These are phyloP conservation scores for Mucor plumbeus DNA, from an alignment of 371 early-diverging fungal species.

Conservation along the genomic window DNA sequence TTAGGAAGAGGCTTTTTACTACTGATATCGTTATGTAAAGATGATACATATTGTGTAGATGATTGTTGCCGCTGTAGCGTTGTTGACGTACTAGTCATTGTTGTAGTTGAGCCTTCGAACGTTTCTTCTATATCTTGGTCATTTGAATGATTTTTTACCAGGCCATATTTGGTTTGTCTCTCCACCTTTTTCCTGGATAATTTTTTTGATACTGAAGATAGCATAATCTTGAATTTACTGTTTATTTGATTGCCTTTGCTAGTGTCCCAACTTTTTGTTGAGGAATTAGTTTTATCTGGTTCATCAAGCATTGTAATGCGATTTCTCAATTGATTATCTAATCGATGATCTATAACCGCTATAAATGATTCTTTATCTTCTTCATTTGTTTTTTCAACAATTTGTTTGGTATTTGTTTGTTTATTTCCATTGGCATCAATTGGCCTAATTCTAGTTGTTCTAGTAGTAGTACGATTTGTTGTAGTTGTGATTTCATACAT, in stretches of 20 bases:
- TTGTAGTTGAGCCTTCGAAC: constrained; percentile 27
- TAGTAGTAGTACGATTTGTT: constrained; percentile 37
- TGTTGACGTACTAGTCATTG: constrained; percentile 38
- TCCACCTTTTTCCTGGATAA: constrained; percentile 50
- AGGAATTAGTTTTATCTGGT: neutral
- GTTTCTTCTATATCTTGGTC: constrained; percentile 18
- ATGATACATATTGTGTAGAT: constrained; percentile 1
- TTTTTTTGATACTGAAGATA: constrained; percentile 58
- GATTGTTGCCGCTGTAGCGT: constrained; percentile 20
- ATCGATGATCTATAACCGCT: constrained; percentile 38
- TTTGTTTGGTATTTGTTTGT: constrained; percentile 32
- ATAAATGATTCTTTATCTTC: constrained; percentile 44
- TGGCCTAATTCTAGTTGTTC: constrained; percentile 47
- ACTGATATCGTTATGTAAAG: neutral
- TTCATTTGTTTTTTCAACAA: constrained; percentile 40
- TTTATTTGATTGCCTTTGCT: neutral
- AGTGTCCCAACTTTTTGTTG: neutral
- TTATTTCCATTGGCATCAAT: constrained; percentile 29
- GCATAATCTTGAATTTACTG: constrained; percentile 41
- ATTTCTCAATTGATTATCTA: neutral
- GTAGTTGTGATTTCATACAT: constrained; percentile 47
- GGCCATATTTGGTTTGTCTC: constrained; percentile 35
- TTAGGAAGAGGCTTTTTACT: neutral
- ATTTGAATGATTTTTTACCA: neutral
- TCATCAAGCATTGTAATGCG: neutral